Evolutionary conservation across 805 yeast species (phyloP).

Genomic region (Wickerhamomyces hampshirensis): DNA sequence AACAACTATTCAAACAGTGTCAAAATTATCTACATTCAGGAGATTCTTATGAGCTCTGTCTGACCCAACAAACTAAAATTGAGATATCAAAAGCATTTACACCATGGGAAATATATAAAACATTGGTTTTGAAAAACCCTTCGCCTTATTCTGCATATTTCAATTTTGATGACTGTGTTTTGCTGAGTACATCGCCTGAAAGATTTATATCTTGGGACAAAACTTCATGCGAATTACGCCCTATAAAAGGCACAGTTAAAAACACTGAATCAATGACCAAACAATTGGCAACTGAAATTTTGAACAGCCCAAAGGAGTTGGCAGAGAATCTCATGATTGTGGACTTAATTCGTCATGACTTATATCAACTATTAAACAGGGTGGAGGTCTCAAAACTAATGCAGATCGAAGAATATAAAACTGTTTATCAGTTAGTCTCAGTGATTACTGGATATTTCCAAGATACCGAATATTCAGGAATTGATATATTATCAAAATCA

Average conservation of each 20-base stretch:
- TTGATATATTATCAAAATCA: slow-evolving; percentile 72
- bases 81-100: slow-evolving; percentile 41
- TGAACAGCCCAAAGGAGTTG: slow-evolving; percentile 84
- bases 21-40: slow-evolving; percentile 69
- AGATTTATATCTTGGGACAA: slow-evolving; percentile 77
- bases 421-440: slow-evolving; percentile 88
- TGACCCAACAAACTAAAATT: slow-evolving; percentile 71
- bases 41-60: slow-evolving; percentile 89
- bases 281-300: slow-evolving; percentile 55
- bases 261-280: slow-evolving; percentile 51
- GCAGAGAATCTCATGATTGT: slow-evolving; percentile 98
- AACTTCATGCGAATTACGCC: slow-evolving; percentile 69
- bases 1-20: slow-evolving; percentile 52
- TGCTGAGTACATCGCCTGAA: slow-evolving; percentile 92
- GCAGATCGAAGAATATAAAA: slow-evolving; percentile 88
- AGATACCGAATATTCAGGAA: slow-evolving; percentile 46
- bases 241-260: slow-evolving; percentile 93
- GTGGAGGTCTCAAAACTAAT: slow-evolving; percentile 77
- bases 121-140: slow-evolving; percentile 70
- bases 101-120: slow-evolving; percentile 80
- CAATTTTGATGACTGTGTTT: slow-evolving; percentile 51
- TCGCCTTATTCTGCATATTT: slow-evolving; percentile 88
- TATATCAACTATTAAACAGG: slow-evolving; percentile 56
- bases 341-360: slow-evolving; percentile 89
- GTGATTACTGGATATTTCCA: slow-evolving; percentile 62